phyloP scores from a whole-genome alignment of 257 asterid genomes.

The Solanum lycopersicoides region DNA sequence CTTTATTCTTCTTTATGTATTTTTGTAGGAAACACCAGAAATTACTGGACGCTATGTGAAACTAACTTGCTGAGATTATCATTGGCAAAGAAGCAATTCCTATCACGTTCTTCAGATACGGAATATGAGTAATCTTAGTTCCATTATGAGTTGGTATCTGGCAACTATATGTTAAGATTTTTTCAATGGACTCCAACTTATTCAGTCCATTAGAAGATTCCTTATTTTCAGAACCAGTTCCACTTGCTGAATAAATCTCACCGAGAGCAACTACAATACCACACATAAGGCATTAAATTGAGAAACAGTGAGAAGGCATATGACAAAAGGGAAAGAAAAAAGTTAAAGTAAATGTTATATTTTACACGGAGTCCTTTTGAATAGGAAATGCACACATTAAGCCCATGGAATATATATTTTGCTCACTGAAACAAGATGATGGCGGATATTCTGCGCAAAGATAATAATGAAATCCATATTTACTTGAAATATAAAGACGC shows the following conservation, averaged over 20 bases:
- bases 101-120: slow-evolving; percentile 43
- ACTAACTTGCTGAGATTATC: background rate
- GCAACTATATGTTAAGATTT: slow-evolving; percentile 25
- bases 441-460: background rate
- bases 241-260: slow-evolving; percentile 28
- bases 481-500: background rate
- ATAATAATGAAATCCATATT: too few relatives aligned
- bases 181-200: slow-evolving; percentile 35
- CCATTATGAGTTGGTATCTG: slow-evolving; percentile 30
- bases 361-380: background rate
- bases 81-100: slow-evolving; percentile 71
- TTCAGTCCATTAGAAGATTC: slow-evolving; percentile 7
- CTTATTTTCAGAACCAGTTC: slow-evolving; percentile 10
- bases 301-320: too few relatives aligned
- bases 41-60: too few relatives aligned
- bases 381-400: too few relatives aligned
- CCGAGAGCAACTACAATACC: slow-evolving; percentile 43
- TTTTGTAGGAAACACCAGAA: too few relatives aligned
- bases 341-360: background rate
- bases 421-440: background rate
- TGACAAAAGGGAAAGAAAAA: background rate
- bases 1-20: too few relatives aligned
- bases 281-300: background rate
- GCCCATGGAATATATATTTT: background rate
- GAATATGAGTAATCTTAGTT: slow-evolving; percentile 27